Evolutionary conservation across 1,139 yeast genomes (phyloP), one percentile per base, ranked within the genome.

Genomic region (Candida mesenterica): DNA sequence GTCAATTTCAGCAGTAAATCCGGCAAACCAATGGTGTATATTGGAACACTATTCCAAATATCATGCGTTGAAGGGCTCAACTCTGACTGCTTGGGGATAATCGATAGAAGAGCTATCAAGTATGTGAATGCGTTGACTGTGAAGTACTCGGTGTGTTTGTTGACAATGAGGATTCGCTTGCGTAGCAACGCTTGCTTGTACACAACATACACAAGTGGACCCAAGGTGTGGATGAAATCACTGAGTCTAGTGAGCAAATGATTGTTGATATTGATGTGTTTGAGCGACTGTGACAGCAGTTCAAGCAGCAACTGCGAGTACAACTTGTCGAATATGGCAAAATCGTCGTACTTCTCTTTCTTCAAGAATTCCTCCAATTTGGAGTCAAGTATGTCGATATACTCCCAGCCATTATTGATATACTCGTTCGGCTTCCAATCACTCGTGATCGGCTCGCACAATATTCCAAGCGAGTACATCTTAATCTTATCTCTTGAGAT

Each of bases 111-210:
- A 8, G 71, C 52, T 5, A 69, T 43, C 26, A 69, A 43, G 44
- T 68, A 69, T 12, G 65, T 57, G 42, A 66, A 64, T 4, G 68
- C 51, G 16, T 42, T 37, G 22, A 39, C 42, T 12, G 38, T 44
- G 26, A 36, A 45, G 26, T 34, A 43, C 25, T 43, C 42, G 15
- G 15, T 8, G 7, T 31, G 26, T 20, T 38, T 37, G 46, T 76
- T 75, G 45, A 83, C 71, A 4, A 88, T 57, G 8, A 88, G 43
- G 7, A 88, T 68, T 27, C 80, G 68, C 42, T 80, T 75, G 15
- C 94, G 65, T 20, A 84, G 54, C 24, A 89, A 57, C 4, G 82
- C 75, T 24, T 80, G 70, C 54, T 83, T 85, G 81, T 86, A 87
- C 4, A 85, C 56, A 17, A 75, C 75, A 50, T 84, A 86, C 2